Evolutionary conservation across 2,329 filamentous ascomycete genomes (phyloP).

Genomic region (Chrysoporthe deuterocubensis): DNA sequence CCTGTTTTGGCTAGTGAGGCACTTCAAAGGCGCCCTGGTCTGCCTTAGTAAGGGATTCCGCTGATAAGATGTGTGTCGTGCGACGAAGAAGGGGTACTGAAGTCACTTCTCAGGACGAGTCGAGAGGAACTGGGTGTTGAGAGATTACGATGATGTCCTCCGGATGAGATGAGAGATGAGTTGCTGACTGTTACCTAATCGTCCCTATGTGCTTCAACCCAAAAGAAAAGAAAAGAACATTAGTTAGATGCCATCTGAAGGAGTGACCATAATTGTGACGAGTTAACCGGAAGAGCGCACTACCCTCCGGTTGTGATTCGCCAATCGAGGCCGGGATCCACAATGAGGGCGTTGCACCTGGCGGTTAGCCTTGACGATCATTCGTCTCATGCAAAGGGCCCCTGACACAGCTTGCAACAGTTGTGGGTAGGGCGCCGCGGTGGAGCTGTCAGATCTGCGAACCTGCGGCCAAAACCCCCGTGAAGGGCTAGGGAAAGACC

Average conservation of each 20-base stretch:
- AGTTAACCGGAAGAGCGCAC: background rate
- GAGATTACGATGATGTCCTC: background rate
- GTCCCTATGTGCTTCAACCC: too few relatives aligned
- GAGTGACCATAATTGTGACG: background rate
- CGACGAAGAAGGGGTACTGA: background rate
- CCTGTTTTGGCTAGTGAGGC: background rate
- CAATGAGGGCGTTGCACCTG: constrained; percentile 8
- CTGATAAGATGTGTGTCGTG: background rate
- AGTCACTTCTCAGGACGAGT: background rate
- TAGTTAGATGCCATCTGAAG: background rate
- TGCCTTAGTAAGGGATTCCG: background rate
- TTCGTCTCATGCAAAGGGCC: constrained; percentile 26
- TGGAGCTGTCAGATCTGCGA: constrained; percentile 22
- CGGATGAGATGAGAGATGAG: too few relatives aligned
- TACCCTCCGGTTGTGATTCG: constrained; percentile 14
- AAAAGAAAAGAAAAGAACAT: background rate
- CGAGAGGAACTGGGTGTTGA: background rate
- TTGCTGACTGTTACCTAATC: too few relatives aligned
- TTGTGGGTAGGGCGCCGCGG: background rate
- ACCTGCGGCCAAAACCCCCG: constrained; percentile 9
- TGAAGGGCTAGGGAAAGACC: constrained; percentile 4
- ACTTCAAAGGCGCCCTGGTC: background rate
- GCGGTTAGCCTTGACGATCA: constrained; percentile 22
- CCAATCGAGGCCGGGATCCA: constrained; percentile 10
- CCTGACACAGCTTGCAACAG: constrained; percentile 13